Evolutionary conservation across 225 moss, liverwort and hornwort genomes (phyloP).

Genomic region (Thuidium tamariscinum): DNA sequence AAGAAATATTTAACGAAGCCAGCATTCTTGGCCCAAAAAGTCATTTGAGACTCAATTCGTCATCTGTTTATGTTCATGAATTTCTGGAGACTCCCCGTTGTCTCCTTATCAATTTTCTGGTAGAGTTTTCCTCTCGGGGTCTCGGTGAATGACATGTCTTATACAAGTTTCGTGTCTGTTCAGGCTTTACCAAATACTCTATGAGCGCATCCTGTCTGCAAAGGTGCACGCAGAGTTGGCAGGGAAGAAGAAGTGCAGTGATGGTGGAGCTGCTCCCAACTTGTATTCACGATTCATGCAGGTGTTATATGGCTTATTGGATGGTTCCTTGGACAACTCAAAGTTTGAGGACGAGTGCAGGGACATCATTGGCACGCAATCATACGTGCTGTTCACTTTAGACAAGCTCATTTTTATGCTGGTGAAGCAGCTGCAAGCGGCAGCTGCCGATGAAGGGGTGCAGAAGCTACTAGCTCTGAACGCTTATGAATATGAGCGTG

Average conservation of each 20-base stretch:
- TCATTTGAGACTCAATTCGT: not conserved
- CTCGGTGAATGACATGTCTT: not conserved
- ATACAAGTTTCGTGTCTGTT: not conserved
- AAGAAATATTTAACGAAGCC: not conserved
- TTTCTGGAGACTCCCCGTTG: not conserved
- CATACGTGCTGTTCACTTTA: conserved; percentile 78
- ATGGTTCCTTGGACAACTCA: conserved; percentile 86
- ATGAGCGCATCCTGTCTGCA: conserved; percentile 90
- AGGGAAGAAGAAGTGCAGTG: conserved; percentile 53
- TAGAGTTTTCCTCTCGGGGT: not conserved
- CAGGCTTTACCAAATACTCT: conserved; percentile 57
- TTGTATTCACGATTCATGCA: conserved; percentile 75
- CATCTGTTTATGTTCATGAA: not conserved
- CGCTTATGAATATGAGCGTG: conserved; percentile 55
- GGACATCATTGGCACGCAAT: conserved; percentile 85
- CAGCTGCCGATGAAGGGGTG: conserved; percentile 62
- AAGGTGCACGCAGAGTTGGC: conserved; percentile 72
- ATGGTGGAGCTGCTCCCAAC: conserved; percentile 55
- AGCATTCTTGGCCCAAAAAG: not conserved
- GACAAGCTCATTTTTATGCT: conserved; percentile 94
- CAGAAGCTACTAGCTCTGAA: conserved; percentile 62
- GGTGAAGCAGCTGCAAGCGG: conserved; percentile 89
- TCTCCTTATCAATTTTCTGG: not conserved
- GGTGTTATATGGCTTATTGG: conserved; percentile 65
- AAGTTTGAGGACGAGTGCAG: conserved; percentile 95